Evolutionary conservation across 1,284 basidiomycete genomes (phyloP).

Genomic region (Tetrapyrgos nigripes): DNA sequence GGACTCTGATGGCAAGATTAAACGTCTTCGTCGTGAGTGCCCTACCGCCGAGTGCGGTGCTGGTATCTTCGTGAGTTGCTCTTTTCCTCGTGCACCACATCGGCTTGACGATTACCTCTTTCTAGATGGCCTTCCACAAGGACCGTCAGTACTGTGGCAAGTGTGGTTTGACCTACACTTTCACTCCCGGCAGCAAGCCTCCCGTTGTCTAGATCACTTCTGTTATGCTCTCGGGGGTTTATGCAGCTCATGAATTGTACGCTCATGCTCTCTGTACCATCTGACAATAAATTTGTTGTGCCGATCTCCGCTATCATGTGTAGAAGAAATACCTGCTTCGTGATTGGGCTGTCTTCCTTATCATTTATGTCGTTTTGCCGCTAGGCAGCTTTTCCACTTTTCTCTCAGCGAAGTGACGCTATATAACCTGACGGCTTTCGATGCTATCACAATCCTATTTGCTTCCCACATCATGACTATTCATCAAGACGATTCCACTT

Average conservation of each 20-base stretch:
- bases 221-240: constrained; percentile 3
- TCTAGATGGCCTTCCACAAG: constrained; percentile 93
- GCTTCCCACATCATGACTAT: no score
- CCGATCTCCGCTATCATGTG: background rate
- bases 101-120: constrained; percentile 1
- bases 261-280: background rate
- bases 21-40: constrained; percentile 98
- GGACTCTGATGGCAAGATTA: constrained; percentile 99
- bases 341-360: background rate
- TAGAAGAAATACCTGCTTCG: background rate
- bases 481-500: background rate
- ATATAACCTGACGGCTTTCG: no score
- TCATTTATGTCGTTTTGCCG: background rate
- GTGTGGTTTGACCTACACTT: constrained; percentile 91
- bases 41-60: constrained; percentile 92
- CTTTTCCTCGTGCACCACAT: background rate
- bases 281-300: background rate
- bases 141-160: constrained; percentile 97
- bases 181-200: constrained; percentile 81
- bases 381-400: background rate
- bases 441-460: no score
- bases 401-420: no score
- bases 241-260: no score
- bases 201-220: constrained; percentile 57
- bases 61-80: constrained; percentile 84